A percentile compares a stretch with the other conserved stretches of the same genome.
phyloP scores from a whole-genome alignment of 1,284 basidiomycete genomes.

The Abortiporus biennis region DNA sequence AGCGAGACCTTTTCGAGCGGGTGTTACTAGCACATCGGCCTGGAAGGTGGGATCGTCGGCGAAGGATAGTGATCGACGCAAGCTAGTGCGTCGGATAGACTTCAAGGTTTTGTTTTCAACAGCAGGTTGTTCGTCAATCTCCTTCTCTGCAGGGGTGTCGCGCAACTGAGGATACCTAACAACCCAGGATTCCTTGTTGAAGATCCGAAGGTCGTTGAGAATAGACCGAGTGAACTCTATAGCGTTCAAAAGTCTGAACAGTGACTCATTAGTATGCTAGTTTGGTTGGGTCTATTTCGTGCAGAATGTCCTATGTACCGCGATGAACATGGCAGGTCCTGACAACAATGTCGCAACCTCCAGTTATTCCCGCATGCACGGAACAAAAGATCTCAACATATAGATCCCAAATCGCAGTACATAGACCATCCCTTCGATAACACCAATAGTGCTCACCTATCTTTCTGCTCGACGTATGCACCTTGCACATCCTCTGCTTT shows the following conservation, averaged over 20 bases:
- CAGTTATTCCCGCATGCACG: too few relatives aligned
- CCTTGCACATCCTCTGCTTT: slow-evolving; percentile 58
- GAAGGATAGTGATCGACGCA: slow-evolving; percentile 72
- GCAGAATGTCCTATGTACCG: too few relatives aligned
- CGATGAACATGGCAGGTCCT: too few relatives aligned
- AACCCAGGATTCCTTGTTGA: slow-evolving; percentile 84
- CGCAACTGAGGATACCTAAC: slow-evolving; percentile 78
- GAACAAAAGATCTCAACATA: too few relatives aligned
- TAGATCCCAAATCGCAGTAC: too few relatives aligned
- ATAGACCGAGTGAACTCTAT: slow-evolving; percentile 70
- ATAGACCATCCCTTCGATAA: too few relatives aligned
- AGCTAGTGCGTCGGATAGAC: slow-evolving; percentile 29
- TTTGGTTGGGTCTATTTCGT: neutral
- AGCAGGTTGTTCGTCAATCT: slow-evolving; percentile 20
- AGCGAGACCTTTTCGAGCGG: slow-evolving; percentile 40
- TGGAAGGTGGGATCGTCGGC: slow-evolving; percentile 70
- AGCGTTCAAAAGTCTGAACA: slow-evolving; percentile 64
- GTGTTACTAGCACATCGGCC: slow-evolving; percentile 61
- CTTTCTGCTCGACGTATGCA: slow-evolving; percentile 65
- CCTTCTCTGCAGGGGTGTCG: slow-evolving; percentile 29
- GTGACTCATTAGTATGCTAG: neutral
- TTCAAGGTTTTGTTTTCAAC: slow-evolving; percentile 23
- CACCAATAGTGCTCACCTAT: too few relatives aligned
- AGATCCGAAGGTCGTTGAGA: slow-evolving; percentile 67
- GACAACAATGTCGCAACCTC: too few relatives aligned